Evolutionary conservation across 139 green algal genomes (phyloP), one percentile per base, ranked within the genome.

Genomic region (Desmodesmus armatus): DNA sequence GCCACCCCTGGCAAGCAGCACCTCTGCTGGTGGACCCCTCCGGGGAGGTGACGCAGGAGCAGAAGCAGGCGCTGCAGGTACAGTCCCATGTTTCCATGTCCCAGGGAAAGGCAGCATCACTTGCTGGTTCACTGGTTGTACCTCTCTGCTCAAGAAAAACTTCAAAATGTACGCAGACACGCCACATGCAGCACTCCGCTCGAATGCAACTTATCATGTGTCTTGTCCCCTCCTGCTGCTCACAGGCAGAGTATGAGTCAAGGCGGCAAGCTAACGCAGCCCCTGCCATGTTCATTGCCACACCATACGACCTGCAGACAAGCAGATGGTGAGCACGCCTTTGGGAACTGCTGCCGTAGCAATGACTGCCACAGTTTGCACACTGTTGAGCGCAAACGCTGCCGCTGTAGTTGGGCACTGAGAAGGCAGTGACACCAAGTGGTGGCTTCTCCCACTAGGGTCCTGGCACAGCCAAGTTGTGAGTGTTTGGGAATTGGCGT

Each of bases 11-110:
- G 94, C 19, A 39, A 0, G 65, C 87, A 9, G 60, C 82, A 9
- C 92, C 94, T 3, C 88, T 97, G 58, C 51, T 96, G 17, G 85
- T 96, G 3, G 94, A 96, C 88, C 91, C 92, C 5, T 39, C 80
- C 7, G 29, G 53, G 3, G 88, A 94, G 78, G 69, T 95, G 13
- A 80, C n/a, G 7, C 62, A 71, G 29, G 72, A 75, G 0, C 71
- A 86, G 49, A 84, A 87, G 1, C 40, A 84, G 13, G 60, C 33
- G 19, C 39, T 90, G 19, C 39, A 76, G 55, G 29, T 65, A n/a
- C 23, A 51, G n/a, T n/a, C n/a, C n/a, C n/a, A n/a, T 51, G 35
- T 53, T 33, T 31, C 60, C 11, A 23, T 37, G 60, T 69, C 60
- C n/a, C n/a, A n/a, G n/a, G n/a, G n/a, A n/a, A n/a, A n/a, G n/a